Conservation (phyloP, 129 eudicot genomes). For the Apium graveolens region DNA sequence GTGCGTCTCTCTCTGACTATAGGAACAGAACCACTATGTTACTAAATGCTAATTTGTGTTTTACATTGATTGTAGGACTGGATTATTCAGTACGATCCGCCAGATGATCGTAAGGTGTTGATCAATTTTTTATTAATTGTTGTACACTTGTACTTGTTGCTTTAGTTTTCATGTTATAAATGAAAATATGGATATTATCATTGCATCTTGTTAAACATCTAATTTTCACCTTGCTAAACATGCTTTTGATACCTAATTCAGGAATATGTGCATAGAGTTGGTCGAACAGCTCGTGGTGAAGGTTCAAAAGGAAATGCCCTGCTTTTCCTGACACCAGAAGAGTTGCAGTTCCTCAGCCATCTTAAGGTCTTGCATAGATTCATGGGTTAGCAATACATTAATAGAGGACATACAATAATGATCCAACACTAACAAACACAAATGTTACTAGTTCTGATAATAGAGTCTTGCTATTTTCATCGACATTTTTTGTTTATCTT, state of each 20-base stretch:
- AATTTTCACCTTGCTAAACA: background rate
- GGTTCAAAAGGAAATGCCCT: slow-evolving; percentile 56
- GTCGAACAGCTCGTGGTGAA: slow-evolving; percentile 70
- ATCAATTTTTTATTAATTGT: background rate
- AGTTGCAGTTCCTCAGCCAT: slow-evolving; percentile 36
- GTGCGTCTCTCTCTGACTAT: background rate
- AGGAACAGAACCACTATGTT: background rate
- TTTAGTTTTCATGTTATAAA: background rate
- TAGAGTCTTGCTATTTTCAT: background rate
- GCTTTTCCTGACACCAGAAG: slow-evolving; percentile 53
- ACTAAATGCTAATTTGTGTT: background rate
- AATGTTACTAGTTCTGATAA: background rate
- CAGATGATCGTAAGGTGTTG: slow-evolving; percentile 55
- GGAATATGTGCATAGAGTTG: slow-evolving; percentile 68
- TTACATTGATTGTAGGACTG: slow-evolving; percentile 37
- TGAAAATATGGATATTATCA: background rate
- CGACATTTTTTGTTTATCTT: background rate
- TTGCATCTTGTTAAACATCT: background rate
- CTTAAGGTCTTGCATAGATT: slow-evolving; percentile 33
- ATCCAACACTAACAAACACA: background rate
- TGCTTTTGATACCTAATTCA: slow-evolving; percentile 9
- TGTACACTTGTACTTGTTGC: too few species aligned
- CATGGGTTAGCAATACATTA: background rate
- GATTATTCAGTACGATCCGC: slow-evolving; percentile 62
- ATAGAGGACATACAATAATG: too few species aligned